A percentile compares a stretch with the other conserved stretches of the same genome.
phyloP scores from a whole-genome alignment of 495 filamentous ascomycete species.

The Hypoxylon cercidicola region DNA sequence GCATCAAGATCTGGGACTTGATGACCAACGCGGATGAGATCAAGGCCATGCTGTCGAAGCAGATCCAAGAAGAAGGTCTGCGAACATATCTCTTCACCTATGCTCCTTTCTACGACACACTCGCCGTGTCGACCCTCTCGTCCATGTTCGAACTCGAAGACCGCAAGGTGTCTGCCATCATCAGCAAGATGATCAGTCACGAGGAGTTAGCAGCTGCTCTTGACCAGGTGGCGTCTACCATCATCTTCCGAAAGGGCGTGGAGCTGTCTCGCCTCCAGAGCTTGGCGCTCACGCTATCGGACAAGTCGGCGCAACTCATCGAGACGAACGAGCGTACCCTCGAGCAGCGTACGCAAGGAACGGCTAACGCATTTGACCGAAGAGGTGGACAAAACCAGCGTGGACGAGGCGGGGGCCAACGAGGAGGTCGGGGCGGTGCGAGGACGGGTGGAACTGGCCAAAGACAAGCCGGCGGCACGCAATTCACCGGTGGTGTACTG shows the following conservation, averaged over 20 bases:
- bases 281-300: conserved; percentile 89
- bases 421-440: conserved; percentile 75
- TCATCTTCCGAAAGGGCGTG: conserved; percentile 99
- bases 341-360: conserved; percentile 95
- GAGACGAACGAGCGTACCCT: conserved; percentile 97
- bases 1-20: conserved; percentile 99
- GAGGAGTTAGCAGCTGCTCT: conserved; percentile 96
- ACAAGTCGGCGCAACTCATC: conserved; percentile 95
- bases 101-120: conserved; percentile 98
- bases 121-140: conserved; percentile 83
- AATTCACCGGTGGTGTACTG: conserved; percentile 67
- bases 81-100: conserved; percentile 99
- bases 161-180: conserved; percentile 90
- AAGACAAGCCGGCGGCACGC: conserved; percentile 66
- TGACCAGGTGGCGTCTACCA: conserved; percentile 96
- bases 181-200: conserved; percentile 99
- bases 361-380: conserved; percentile 92
- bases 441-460: conserved; percentile 61
- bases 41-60: conserved; percentile 94
- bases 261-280: conserved; percentile 96
- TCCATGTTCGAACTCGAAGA: conserved; percentile 94
- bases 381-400: conserved; percentile 80
- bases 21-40: conserved; percentile 90
- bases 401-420: conserved; percentile 71
- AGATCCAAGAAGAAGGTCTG: conserved; percentile 98